Percentiles rank a stretch among this genome's conserved stretches.
Evolutionary conservation across 176 grass and related monocot genomes (phyloP).

Genomic region (Oryza meyeriana): DNA sequence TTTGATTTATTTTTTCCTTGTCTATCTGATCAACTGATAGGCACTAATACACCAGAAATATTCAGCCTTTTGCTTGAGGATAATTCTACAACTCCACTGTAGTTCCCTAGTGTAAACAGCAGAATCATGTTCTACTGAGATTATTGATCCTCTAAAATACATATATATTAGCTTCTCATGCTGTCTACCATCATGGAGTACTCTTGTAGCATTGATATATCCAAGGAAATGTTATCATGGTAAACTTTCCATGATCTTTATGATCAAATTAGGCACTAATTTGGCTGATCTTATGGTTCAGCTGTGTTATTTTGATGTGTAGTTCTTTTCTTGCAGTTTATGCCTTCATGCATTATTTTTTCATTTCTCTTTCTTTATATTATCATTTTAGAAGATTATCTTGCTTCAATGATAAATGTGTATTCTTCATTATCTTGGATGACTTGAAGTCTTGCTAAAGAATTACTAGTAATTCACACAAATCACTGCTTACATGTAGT

Average conservation of each 20-base stretch:
- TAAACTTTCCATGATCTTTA: constrained; percentile 4
- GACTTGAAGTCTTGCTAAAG: background rate
- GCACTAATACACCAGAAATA: constrained; percentile 21
- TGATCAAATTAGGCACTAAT: background rate
- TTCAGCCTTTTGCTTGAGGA: background rate
- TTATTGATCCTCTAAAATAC: background rate
- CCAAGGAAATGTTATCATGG: background rate
- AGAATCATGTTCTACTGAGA: background rate
- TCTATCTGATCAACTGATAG: background rate
- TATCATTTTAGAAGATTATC: background rate
- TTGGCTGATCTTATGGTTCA: constrained; percentile 6
- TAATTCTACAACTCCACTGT: background rate
- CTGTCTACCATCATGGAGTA: background rate
- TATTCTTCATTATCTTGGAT: background rate
- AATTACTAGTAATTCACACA: background rate
- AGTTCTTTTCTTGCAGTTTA: background rate
- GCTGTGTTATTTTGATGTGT: background rate
- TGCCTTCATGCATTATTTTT: background rate
- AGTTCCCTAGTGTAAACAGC: background rate
- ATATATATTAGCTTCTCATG: background rate
- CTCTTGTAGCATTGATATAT: background rate
- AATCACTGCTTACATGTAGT: background rate
- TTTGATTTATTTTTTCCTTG: background rate
- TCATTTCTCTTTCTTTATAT: background rate
- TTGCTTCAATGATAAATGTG: background rate